Conservation (phyloP, 2,329 filamentous ascomycete species). For the Septoria petroselini region DNA sequence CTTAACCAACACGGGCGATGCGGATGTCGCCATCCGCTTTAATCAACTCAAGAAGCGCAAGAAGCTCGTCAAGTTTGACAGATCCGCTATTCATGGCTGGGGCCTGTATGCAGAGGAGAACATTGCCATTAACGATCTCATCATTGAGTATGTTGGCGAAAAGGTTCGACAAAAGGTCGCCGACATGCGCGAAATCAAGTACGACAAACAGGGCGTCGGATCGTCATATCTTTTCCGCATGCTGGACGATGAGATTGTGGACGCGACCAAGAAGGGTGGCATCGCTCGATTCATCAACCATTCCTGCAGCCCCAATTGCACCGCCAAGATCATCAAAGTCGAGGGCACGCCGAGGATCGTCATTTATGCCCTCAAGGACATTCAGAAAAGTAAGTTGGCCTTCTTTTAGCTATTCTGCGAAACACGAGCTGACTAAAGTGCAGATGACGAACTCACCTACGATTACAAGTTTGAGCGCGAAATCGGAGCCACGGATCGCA, state of each 20-base stretch:
- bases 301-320: conserved; percentile 97
- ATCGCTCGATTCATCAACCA: conserved; percentile 99
- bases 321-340: conserved; percentile 98
- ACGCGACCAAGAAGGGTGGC: conserved; percentile 96
- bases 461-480: conserved; percentile 99
- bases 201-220: conserved; percentile 93
- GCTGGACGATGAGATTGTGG: conserved; percentile 94
- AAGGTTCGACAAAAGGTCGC: conserved; percentile 95
- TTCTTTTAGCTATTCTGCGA: too few species aligned
- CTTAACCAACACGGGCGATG: conserved; percentile 61
- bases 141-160: conserved; percentile 98
- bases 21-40: conserved; percentile 91
- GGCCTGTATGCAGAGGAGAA: conserved; percentile 97
- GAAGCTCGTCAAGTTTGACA: conserved; percentile 96
- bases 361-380: conserved; percentile 95
- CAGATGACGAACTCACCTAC: conserved; percentile 98
- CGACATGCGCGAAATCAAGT: conserved; percentile 88
- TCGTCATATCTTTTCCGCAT: conserved; percentile 98
- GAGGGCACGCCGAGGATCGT: conserved; percentile 98
- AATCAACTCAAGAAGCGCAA: conserved; percentile 99
- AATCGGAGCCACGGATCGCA: conserved; percentile 88
- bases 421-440: conserved; percentile 15
- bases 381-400: conserved; percentile 75
- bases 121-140: conserved; percentile 97
- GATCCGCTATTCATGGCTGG: conserved; percentile 98